Conservation (phyloP, 805 yeast species). For the Hanseniaspora valbyensis region DNA sequence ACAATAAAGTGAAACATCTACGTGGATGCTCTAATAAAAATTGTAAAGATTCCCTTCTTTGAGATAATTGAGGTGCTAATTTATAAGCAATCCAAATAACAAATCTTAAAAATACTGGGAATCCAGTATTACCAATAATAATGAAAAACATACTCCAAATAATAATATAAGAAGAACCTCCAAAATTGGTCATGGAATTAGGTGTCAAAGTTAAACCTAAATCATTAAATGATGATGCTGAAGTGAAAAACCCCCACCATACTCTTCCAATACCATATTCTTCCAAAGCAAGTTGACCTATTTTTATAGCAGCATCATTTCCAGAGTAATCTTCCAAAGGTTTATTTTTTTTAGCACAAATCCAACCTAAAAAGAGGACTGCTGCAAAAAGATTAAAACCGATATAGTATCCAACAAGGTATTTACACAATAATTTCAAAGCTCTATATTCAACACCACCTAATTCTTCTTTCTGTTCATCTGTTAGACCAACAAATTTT, state of each 20-base stretch:
- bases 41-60: conserved; percentile 61
- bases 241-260: conserved; percentile 91
- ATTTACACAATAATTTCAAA: conserved; percentile 57
- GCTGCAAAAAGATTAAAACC: conserved; percentile 59
- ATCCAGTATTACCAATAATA: conserved; percentile 88
- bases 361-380: conserved; percentile 52
- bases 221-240: conserved; percentile 72
- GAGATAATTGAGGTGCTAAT: conserved; percentile 52
- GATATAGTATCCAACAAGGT: conserved; percentile 55
- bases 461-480: conserved; percentile 78
- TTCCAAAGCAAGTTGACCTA: conserved; percentile 31
- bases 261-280: conserved; percentile 56
- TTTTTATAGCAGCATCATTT: conserved; percentile 28
- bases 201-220: conserved; percentile 75
- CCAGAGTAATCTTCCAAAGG: background rate
- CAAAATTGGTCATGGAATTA: conserved; percentile 63
- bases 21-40: conserved; percentile 91
- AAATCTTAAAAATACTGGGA: conserved; percentile 73
- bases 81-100: conserved; percentile 71
- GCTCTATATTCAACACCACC: conserved; percentile 98
- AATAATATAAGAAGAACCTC: conserved; percentile 51
- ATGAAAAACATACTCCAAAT: conserved; percentile 58
- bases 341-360: conserved; percentile 26
- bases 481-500: conserved; percentile 69
- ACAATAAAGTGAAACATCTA: conserved; percentile 84